Base-by-base conservation (phyloP, 2,329 filamentous ascomycete species). In the Aspergillus felis region DNA sequence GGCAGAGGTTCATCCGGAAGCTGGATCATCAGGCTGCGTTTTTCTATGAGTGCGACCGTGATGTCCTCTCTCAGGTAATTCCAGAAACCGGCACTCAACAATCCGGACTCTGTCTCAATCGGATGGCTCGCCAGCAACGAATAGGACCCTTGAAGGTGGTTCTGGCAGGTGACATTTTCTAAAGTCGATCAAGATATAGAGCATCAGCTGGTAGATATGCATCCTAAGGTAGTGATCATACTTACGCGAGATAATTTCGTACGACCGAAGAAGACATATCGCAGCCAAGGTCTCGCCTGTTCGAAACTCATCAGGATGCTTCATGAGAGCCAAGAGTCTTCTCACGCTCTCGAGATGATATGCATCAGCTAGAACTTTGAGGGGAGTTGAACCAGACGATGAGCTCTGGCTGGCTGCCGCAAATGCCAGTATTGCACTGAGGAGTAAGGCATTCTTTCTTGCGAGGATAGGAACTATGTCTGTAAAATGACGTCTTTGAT, bases 61-160 rank as follows among this genome's bases (percentile, higher is more conserved):
- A 82, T 81, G 41, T 82, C 79, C 63, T 82, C 79, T 1, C 80
- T 74, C 0, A 82, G 71, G 54, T 81, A 81, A 57, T 82, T 82
- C 80, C 79, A 82, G 55, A 79, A 78, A 0, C 79, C 79, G 1
- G 79, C 75, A 3, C 70, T 69, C 1, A 74, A 59, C 0, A 82
- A 61, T 0, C 70, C 69, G 2, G 66, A 57, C 0, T 64, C 61
- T 1, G 64, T 44, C 0, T 66, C 59, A 3, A 66, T 54, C 35
- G 64, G 50, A 7, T 67, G 64, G 4, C 68, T 64, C 1, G 72
- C 74, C 1, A 74, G 71, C n/a, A 80, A 67, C 0, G 78, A 79
- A 55, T 78, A 81, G 0, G 77, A 78, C 0, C 79, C 79, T n/a
- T 72, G 71, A 1, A 81, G 71, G 44, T 81, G 79, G 52, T 72